Conservation (phyloP, 306 rosid genomes). For the Pachyrhizus erosus region DNA sequence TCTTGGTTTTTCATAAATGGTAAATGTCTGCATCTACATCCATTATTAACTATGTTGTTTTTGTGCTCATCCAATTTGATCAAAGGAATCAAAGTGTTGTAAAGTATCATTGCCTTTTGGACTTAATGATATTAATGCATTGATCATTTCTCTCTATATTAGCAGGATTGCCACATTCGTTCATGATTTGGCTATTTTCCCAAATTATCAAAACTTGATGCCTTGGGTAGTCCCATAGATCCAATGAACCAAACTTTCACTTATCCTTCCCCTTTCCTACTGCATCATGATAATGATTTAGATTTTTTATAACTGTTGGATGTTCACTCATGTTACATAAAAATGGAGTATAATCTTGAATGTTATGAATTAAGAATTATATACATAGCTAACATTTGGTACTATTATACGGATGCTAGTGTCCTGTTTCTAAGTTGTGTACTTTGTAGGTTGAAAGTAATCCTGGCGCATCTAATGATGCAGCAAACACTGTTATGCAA, state of each 20-base stretch:
- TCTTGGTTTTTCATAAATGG: neutral
- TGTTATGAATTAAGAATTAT: slow-evolving; percentile 23
- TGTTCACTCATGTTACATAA: neutral
- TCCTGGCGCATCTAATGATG: slow-evolving; percentile 72
- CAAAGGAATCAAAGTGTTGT: slow-evolving; percentile 20
- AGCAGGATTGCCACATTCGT: slow-evolving; percentile 10
- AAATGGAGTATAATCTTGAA: slow-evolving; percentile 20
- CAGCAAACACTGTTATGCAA: slow-evolving; percentile 90
- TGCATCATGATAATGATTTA: neutral
- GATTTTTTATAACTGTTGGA: neutral
- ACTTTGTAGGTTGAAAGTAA: slow-evolving; percentile 76
- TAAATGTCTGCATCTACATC: slow-evolving; percentile 9
- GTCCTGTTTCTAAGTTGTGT: slow-evolving; percentile 24
- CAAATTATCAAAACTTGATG: neutral
- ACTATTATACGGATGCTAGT: slow-evolving; percentile 6
- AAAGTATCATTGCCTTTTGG: slow-evolving; percentile 23
- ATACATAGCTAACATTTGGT: slow-evolving; percentile 11
- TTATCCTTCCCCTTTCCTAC: slow-evolving; percentile 4
- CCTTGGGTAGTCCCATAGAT: slow-evolving; percentile 17
- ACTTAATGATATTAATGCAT: slow-evolving; percentile 8
- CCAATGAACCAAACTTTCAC: neutral
- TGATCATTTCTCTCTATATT: slow-evolving; percentile 28
- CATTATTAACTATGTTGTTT: neutral
- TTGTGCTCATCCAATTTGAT: slow-evolving; percentile 17
- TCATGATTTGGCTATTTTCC: slow-evolving; percentile 9